A percentile compares a stretch with the other conserved stretches of the same genome.
These are phyloP conservation scores for Candolleomyces aberdarensis DNA, from an alignment of 768 basidiomycete genomes.

Conservation along the genomic window DNA sequence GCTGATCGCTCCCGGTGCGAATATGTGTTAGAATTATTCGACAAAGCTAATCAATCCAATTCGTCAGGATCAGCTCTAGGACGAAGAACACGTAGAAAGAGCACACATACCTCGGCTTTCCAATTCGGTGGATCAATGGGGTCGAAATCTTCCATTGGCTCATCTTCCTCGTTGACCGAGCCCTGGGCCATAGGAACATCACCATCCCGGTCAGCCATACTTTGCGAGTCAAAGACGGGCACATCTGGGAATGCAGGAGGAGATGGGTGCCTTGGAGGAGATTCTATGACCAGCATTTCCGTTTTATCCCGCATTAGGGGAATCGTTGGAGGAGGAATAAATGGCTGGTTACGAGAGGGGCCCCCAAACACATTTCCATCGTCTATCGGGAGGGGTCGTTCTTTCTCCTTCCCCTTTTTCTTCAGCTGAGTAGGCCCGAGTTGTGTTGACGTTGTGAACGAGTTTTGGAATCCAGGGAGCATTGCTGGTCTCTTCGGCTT, in stretches of 20 bases:
- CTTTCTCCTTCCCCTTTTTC: constrained; percentile 22
- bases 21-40: constrained; percentile 60
- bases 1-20: constrained; percentile 28
- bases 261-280: background rate
- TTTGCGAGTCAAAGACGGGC: background rate
- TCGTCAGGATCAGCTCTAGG: background rate
- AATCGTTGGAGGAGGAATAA: background rate
- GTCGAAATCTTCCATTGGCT: constrained; percentile 27
- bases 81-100: background rate
- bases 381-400: background rate
- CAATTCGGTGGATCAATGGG: constrained; percentile 44
- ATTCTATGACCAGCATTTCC: background rate
- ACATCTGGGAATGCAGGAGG: background rate
- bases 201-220: constrained; percentile 21
- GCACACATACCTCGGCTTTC: constrained; percentile 48
- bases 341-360: constrained; percentile 1
- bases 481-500: constrained; percentile 26
- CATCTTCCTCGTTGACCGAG: constrained; percentile 23
- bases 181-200: constrained; percentile 33
- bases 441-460: constrained; percentile 43
- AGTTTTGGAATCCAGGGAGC: constrained; percentile 54
- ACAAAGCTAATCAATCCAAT: constrained; percentile 43
- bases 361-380: constrained; percentile 12
- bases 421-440: constrained; percentile 21
- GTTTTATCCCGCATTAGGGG: background rate